Evolutionary conservation across 768 basidiomycete genomes (phyloP), one percentile per base, ranked within the genome.

Genomic region (Leccinellum rugosiceps): DNA sequence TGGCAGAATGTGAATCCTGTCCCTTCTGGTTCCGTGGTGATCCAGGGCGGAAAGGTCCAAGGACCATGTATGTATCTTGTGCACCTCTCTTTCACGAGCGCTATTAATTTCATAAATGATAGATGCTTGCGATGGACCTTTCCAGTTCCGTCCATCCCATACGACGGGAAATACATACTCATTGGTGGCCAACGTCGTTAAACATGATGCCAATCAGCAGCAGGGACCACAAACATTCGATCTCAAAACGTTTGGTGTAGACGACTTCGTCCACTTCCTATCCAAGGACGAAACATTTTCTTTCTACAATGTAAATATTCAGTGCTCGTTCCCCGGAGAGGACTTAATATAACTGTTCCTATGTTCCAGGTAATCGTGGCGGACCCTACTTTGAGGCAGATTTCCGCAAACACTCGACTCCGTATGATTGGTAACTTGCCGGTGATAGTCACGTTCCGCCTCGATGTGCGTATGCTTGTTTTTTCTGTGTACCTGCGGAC

Each of bases 61-160:
- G 49, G 49, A 7, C 49, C 30, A 50, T 21, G 49, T 50, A 50
- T 4, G 49, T 50, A 1, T 50, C 23, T 25, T 49, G 11, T 30
- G 10, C 28, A n/a, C 2, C 2, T n/a, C 5, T 49, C 9, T 28
- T 49, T 30, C 6, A 11, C 8, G 26, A 15, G 15, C 4, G 10
- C 6, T 13, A 19, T 26, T 46, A 0, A 59, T 35, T 30, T 43
- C 8, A 13, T 10, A 19, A 32, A 34, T 43, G 14, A 48, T 30
- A 61, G 60, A 44, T 6, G 58, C 49, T 34, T 48, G 44, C 17
- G 35, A 31, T 5, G 7, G 38, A 8, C 58, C 34, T 32, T 6
- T 61, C 6, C 45, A 26, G 21, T 60, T 61, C 45, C 53, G 60
- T n/a, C 60, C 60, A 25, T 38, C 58, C 2, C 53, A 61, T 21